phyloP scores from a whole-genome alignment of 129 eudicot genomes.

The Ambrosia trifida region DNA sequence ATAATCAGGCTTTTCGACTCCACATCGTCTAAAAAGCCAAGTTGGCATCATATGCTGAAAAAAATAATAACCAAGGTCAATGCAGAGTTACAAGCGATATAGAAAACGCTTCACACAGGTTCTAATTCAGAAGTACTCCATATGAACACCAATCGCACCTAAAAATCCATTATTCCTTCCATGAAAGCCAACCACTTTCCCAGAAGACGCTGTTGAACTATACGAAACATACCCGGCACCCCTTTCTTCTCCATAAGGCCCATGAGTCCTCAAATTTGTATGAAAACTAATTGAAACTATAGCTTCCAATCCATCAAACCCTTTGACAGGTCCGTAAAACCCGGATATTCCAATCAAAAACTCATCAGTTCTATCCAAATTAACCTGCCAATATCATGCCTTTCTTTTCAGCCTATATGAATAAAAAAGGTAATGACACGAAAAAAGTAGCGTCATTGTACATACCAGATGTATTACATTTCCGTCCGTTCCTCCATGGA shows the following conservation, averaged over 20 bases:
- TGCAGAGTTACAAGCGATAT: no score
- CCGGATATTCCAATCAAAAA: constrained; percentile 2
- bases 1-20: no score
- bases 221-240: background rate
- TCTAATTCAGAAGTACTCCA: background rate
- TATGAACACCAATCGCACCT: background rate
- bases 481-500: constrained; percentile 21
- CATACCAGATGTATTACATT: background rate
- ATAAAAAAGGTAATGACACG: background rate
- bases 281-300: constrained; percentile 23
- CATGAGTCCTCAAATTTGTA: constrained; percentile 29
- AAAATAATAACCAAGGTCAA: background rate
- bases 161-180: background rate
- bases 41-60: no score
- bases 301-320: constrained; percentile 6
- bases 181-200: constrained; percentile 3
- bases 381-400: constrained; percentile 10
- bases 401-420: background rate
- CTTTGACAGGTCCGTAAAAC: constrained; percentile 22
- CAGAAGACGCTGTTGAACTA: background rate
- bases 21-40: no score
- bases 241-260: constrained; percentile 23
- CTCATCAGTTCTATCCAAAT: constrained; percentile 11
- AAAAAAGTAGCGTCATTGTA: background rate
- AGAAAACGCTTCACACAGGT: no score